phyloP scores from a whole-genome alignment of 2,329 filamentous ascomycete genomes.

The Apiospora phragmitis region DNA sequence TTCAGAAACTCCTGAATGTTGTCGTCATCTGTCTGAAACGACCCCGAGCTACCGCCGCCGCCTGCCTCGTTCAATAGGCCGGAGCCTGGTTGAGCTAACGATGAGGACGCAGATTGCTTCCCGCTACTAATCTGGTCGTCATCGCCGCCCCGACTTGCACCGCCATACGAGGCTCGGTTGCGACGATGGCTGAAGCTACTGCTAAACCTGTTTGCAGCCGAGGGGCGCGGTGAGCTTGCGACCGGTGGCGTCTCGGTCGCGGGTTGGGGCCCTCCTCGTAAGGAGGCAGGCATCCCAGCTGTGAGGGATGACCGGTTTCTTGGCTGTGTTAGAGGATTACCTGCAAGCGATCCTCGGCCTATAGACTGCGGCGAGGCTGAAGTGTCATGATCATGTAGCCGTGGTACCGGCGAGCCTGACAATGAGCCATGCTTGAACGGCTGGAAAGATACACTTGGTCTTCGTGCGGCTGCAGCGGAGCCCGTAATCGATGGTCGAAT shows the following conservation, averaged over 20 bases:
- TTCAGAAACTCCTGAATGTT: conserved; percentile 94
- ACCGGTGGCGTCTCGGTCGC: conserved; percentile 61
- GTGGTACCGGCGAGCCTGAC: conserved; percentile 76
- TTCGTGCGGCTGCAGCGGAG: conserved; percentile 59
- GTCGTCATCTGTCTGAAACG: conserved; percentile 76
- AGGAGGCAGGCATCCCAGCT: conserved; percentile 72
- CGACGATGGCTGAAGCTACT: conserved; percentile 92
- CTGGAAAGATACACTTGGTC: conserved; percentile 86
- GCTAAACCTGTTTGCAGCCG: conserved; percentile 80
- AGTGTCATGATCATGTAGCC: conserved; percentile 49
- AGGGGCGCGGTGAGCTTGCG: conserved; percentile 76
- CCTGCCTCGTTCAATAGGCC: conserved; percentile 73
- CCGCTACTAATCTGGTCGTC: conserved; percentile 80
- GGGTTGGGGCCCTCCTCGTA: conserved; percentile 64
- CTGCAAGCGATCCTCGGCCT: conserved; percentile 47
- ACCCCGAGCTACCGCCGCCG: conserved; percentile 66
- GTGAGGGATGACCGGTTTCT: conserved; percentile 73
- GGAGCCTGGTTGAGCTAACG: conserved; percentile 71
- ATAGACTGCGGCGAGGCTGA: conserved; percentile 58
- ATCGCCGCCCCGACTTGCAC: conserved; percentile 64
- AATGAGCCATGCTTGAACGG: conserved; percentile 95
- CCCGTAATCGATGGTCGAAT: conserved; percentile 44
- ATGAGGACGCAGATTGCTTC: conserved; percentile 73
- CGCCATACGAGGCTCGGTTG: conserved; percentile 74
- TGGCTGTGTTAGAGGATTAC: conserved; percentile 51